Evolutionary conservation across 108 stramenopile species (phyloP), one percentile per base, ranked within the genome.

Genomic region (Discostella pseudostelligera): DNA sequence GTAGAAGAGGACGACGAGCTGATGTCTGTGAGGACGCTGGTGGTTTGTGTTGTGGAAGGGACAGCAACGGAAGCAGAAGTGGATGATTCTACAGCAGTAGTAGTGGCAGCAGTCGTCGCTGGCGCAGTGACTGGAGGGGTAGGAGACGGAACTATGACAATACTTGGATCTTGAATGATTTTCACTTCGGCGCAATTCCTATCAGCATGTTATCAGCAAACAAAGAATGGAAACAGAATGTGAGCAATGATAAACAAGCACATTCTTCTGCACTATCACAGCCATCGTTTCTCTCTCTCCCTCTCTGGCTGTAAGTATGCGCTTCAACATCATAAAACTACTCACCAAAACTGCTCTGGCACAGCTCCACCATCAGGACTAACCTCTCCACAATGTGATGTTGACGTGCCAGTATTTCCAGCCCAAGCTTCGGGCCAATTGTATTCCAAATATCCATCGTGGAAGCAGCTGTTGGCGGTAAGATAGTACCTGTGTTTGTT

Each of bases 401-500:
- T 44, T 16, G 49, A 39, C 16, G 32, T 48, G 26, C 13, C 17
- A 0, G 45, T 28, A 35, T 44, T 51, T 12, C 19, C 9, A 47
- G 43, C 12, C 74, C 73, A 79, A 0, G 56, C 59, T 7, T 43
- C 73, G 25, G 78, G 78, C 78, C 78, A 79, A 22, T 69, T 39
- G 40, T 79, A 79, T 56, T 57, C n/a, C 19, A 63, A 9, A 36
- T 79, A 79, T 14, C 78, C 78, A 1, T 63, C 68, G 29, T 79
- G 78, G 2, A 50, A 19, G 36, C 78, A 79, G 35, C 68, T 79
- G 46, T 79, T 79, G 26, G 78, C 78, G 16, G 78, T 79, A n/a
- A 79, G 45, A 65, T 79, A 79, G 47, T 79, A 75, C 74, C 74
- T 73, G 51, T 11, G 29, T 10, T 13, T 29, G 1, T 1, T 7